Conservation (phyloP, 176 grass and related monocot species). For the Phoenix dactylifera region DNA sequence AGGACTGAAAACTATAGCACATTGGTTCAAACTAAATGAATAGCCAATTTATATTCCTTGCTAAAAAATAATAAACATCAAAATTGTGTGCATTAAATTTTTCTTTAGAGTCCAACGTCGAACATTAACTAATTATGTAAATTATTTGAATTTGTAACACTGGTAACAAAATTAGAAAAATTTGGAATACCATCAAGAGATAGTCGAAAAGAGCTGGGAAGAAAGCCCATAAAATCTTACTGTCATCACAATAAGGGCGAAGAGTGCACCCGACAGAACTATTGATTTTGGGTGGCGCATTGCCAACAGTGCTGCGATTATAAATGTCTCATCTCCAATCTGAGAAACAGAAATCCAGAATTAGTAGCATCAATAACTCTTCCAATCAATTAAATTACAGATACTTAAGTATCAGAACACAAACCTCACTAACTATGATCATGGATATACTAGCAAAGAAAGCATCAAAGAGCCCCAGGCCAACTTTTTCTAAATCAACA, state of each 20-base stretch:
- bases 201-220: not conserved
- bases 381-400: not conserved
- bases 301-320: constrained; percentile 95
- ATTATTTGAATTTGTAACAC: too few relatives aligned
- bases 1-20: too few relatives aligned
- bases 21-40: too few relatives aligned
- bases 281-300: constrained; percentile 95
- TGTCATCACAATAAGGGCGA: constrained; percentile 81
- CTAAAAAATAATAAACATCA: too few relatives aligned
- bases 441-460: constrained; percentile 91
- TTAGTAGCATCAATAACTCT: not conserved
- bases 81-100: too few relatives aligned
- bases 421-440: constrained; percentile 80
- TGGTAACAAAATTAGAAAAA: too few relatives aligned
- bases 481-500: constrained; percentile 38
- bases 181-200: not conserved
- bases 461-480: constrained; percentile 66
- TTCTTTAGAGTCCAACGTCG: too few relatives aligned
- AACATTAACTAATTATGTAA: too few relatives aligned
- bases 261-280: constrained; percentile 74
- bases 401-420: not conserved
- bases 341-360: constrained; percentile 4
- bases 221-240: constrained; percentile 17
- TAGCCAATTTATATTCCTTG: too few relatives aligned
- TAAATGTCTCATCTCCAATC: constrained; percentile 97